Percentiles rank a stretch among this genome's conserved stretches.
Evolutionary conservation across 2,329 filamentous ascomycete genomes (phyloP).

Genomic region (Cladosporium sp.): DNA sequence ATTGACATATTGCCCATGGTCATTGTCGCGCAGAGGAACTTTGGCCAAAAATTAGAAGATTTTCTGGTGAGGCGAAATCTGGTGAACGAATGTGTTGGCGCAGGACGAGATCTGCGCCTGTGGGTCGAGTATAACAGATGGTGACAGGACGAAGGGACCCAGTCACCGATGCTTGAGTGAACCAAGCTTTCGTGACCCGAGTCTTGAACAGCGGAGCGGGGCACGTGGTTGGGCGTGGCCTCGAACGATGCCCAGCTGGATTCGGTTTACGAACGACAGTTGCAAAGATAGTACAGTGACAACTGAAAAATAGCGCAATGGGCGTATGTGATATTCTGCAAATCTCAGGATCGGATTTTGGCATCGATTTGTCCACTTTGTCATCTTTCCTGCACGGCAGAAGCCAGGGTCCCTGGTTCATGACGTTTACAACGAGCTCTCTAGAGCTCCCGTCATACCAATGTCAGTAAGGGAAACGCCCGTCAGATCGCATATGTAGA

Average conservation of each 20-base stretch:
- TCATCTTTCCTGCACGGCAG: neutral
- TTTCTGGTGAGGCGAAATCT: neutral
- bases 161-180: neutral
- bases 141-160: no score
- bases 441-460: neutral
- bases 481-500: neutral
- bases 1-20: neutral
- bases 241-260: no score
- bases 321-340: no score
- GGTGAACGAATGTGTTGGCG: neutral
- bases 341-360: no score
- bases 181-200: neutral
- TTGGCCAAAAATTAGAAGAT: neutral
- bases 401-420: slow-evolving; percentile 2
- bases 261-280: no score
- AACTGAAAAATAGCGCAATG: no score
- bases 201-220: no score
- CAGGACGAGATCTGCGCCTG: no score
- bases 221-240: no score
- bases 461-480: no score
- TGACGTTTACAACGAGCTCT: slow-evolving; percentile 1
- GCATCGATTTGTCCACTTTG: no score
- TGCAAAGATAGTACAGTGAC: no score
- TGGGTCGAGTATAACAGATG: neutral
- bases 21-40: neutral